Percentiles rank a stretch among this genome's conserved stretches.
These are phyloP conservation scores for Leccinum subgranulosum DNA, from an alignment of 768 basidiomycete species.

Conservation along the genomic window DNA sequence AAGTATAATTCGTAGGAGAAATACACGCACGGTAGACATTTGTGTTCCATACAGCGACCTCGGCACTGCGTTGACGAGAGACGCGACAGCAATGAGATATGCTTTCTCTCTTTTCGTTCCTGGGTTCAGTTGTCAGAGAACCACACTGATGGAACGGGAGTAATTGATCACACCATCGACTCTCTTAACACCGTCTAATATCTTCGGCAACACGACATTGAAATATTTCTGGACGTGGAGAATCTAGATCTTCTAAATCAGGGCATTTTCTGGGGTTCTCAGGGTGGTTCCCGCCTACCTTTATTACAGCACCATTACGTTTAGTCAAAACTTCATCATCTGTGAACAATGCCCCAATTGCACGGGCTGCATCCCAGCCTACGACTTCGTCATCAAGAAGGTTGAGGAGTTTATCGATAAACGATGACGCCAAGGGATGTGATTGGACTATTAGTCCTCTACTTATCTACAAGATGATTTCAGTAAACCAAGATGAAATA, in stretches of 20 bases:
- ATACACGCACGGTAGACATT: slow-evolving; percentile 51
- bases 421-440: slow-evolving; percentile 53
- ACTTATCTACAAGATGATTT: slow-evolving; percentile 49
- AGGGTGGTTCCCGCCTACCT: slow-evolving; percentile 43
- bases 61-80: slow-evolving; percentile 76
- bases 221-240: slow-evolving; percentile 77
- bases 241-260: slow-evolving; percentile 42
- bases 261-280: neutral
- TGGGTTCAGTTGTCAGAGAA: slow-evolving; percentile 21
- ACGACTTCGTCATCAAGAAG: slow-evolving; percentile 66
- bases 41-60: slow-evolving; percentile 69
- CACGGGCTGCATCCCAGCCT: slow-evolving; percentile 71
- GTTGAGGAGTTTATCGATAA: slow-evolving; percentile 64
- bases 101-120: slow-evolving; percentile 57
- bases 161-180: slow-evolving; percentile 39
- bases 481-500: neutral
- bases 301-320: slow-evolving; percentile 71
- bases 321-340: slow-evolving; percentile 69
- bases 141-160: neutral
- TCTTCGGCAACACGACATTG: slow-evolving; percentile 63
- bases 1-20: neutral
- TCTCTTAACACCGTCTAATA: slow-evolving; percentile 65
- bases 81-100: slow-evolving; percentile 79
- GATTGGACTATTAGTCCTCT: slow-evolving; percentile 79
- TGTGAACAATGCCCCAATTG: slow-evolving; percentile 64